Evolutionary conservation across 2,329 filamentous ascomycete genomes (phyloP), one percentile per base, ranked within the genome.

Genomic region (Cordyceps cateniannulata): DNA sequence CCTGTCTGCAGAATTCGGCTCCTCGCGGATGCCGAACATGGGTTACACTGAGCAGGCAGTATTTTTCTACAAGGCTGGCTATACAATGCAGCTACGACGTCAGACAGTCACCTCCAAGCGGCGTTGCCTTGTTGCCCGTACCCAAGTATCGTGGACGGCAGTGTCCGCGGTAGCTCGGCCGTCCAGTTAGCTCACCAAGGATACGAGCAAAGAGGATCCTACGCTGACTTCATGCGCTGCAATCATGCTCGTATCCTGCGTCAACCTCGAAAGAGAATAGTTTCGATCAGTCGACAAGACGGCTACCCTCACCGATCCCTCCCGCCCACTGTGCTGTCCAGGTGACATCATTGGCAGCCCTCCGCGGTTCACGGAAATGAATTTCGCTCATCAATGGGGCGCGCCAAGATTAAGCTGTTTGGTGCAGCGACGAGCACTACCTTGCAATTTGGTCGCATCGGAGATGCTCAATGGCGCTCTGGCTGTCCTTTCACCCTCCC

Each of bases 231-330:
- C 9, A 55, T 55, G 12, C 16, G 24, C 51, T 29, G 32, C 18
- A n/a, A 18, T 10, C 18, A 6, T 5, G 22, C 27, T 56, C 53
- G 53, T 56, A 56, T 56, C 47, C 27, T 35, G 22, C 54, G 12
- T n/a, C 32, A 49, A 49, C 18, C 8, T 27, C 54, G 16, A 27
- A 57, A 40, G 20, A 49, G 20, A 18, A 57, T 49, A 49, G 44
- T 20, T 14, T 29, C 22, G 45, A 25, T 32, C 44, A 57, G 22
- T 27, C 7, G 14, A 48, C 9, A 49, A 16, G 20, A 20, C 3
- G 54, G 44, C 54, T 24, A 22, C 54, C 27, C 32, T 57, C 54
- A 57, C 54, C 54, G 54, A 57, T 57, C 54, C 49, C 29, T 49
- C 22, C 54, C 54, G 44, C 54, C 45, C 29, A 32, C n/a, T 45